Percentiles rank a stretch among this genome's conserved stretches.
Evolutionary conservation across 495 filamentous ascomycete species (phyloP).

Genomic region (Aspergillus carlsbadensis): DNA sequence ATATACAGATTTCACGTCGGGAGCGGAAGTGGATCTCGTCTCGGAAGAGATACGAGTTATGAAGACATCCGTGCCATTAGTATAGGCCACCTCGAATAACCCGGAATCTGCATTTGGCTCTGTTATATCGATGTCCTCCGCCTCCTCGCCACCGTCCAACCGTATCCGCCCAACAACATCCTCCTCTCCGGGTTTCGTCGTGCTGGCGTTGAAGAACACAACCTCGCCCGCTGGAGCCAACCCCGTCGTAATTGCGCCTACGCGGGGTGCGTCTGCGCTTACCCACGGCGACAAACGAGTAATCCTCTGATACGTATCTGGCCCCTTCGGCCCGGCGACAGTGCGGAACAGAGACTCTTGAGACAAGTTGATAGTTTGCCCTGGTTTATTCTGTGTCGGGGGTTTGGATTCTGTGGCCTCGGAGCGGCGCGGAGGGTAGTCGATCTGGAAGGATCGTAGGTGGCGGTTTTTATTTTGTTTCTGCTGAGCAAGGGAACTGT

Average conservation of each 20-base stretch:
- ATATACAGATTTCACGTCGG: constrained; percentile 59
- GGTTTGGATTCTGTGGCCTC: constrained; percentile 2
- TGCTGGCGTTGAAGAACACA: constrained; percentile 70
- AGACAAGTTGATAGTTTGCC: constrained; percentile 54
- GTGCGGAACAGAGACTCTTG: constrained; percentile 64
- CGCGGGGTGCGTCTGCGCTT: constrained; percentile 45
- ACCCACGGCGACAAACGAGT: constrained; percentile 67
- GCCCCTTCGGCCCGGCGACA: constrained; percentile 30
- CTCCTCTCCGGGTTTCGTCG: constrained; percentile 47
- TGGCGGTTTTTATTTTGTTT: constrained; percentile 82
- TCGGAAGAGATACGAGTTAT: constrained; percentile 36
- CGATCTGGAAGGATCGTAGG: constrained; percentile 73
- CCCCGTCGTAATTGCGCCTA: constrained; percentile 75
- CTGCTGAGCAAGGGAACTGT: constrained; percentile 70
- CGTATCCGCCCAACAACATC: constrained; percentile 66
- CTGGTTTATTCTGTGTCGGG: constrained; percentile 29
- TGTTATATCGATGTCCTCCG: constrained; percentile 76
- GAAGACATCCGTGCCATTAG: constrained; percentile 73
- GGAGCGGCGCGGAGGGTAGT: constrained; percentile 34
- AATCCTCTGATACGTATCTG: constrained; percentile 77
- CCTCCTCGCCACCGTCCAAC: constrained; percentile 63
- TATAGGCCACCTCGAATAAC: constrained; percentile 74
- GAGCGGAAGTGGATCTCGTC: constrained; percentile 43
- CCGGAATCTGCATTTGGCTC: constrained; percentile 48
- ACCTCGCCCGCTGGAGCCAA: constrained; percentile 72